Percentiles rank a stretch among this genome's conserved stretches.
Evolutionary conservation across 495 filamentous ascomycete species (phyloP).

Genomic region (Sordaria brevicollis): DNA sequence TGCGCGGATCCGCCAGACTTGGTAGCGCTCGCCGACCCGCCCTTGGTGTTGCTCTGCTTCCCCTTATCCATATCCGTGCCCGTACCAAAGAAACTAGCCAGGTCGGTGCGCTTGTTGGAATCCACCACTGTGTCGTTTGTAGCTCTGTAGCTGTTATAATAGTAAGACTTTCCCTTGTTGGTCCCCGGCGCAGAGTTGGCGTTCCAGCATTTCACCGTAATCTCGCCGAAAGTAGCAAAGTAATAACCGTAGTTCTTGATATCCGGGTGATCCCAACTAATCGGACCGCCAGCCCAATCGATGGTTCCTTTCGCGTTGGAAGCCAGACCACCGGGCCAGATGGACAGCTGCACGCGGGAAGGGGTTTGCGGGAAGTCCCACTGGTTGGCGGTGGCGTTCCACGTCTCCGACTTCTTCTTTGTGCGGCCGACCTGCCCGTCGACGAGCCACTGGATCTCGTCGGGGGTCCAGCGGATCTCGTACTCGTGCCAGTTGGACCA

Average conservation of each 20-base stretch:
- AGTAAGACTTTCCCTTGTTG: slow-evolving; percentile 58
- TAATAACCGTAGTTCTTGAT: slow-evolving; percentile 82
- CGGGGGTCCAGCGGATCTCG: slow-evolving; percentile 86
- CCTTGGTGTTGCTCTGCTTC: slow-evolving; percentile 15
- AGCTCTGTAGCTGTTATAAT: slow-evolving; percentile 54
- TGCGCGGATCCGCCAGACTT: background rate
- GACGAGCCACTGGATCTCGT: slow-evolving; percentile 72
- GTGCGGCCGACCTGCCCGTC: slow-evolving; percentile 69
- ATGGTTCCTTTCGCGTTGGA: slow-evolving; percentile 78
- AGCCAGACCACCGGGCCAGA: slow-evolving; percentile 84
- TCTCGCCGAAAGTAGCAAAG: slow-evolving; percentile 68
- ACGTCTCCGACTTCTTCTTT: slow-evolving; percentile 65
- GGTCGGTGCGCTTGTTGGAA: slow-evolving; percentile 62
- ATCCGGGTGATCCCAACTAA: slow-evolving; percentile 76
- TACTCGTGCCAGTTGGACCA: slow-evolving; percentile 79
- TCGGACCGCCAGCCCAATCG: slow-evolving; percentile 80
- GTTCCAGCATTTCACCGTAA: slow-evolving; percentile 77
- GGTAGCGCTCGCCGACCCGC: slow-evolving; percentile 11
- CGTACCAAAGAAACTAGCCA: slow-evolving; percentile 67
- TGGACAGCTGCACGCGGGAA: slow-evolving; percentile 83
- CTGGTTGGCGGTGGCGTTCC: slow-evolving; percentile 69
- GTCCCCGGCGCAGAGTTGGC: slow-evolving; percentile 48
- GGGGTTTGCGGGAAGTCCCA: slow-evolving; percentile 92
- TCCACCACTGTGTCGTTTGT: slow-evolving; percentile 68
- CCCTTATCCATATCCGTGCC: slow-evolving; percentile 60